These are phyloP conservation scores for Hyphochytrium catenoides DNA, from an alignment of 352 stramenopile species.

Conservation along the genomic window DNA sequence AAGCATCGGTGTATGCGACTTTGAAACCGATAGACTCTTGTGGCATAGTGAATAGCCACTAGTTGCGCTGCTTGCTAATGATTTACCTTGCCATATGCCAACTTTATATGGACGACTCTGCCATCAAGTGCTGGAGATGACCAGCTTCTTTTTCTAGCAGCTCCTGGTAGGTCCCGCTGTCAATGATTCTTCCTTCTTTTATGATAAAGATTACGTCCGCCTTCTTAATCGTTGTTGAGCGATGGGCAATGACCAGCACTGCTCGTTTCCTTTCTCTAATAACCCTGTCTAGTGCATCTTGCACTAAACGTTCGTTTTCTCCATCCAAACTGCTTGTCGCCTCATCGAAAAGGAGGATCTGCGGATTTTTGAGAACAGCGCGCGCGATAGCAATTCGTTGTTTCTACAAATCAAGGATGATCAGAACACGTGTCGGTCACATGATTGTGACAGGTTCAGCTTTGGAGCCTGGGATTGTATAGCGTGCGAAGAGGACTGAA, in stretches of 20 bases:
- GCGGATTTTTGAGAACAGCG: conserved; percentile 73
- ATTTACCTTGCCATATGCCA: too few relatives aligned
- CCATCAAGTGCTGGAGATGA: too few relatives aligned
- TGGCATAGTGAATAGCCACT: too few relatives aligned
- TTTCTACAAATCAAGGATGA: conserved; percentile 71
- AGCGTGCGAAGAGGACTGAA: too few relatives aligned
- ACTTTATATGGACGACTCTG: too few relatives aligned
- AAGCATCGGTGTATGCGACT: too few relatives aligned
- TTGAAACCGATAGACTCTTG: too few relatives aligned
- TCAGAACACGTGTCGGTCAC: conserved; percentile 66
- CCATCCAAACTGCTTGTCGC: conserved; percentile 43
- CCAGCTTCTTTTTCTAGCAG: too few relatives aligned
- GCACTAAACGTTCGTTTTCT: conserved; percentile 42
- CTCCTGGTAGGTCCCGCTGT: conserved; percentile 43
- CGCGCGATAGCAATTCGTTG: conserved; percentile 78
- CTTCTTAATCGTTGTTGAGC: conserved; percentile 54
- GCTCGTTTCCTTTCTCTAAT: too few relatives aligned
- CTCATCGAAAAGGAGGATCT: conserved; percentile 39
- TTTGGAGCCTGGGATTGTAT: too few relatives aligned
- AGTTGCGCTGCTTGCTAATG: too few relatives aligned
- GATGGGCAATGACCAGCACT: conserved; percentile 56
- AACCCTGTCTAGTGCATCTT: conserved; percentile 32
- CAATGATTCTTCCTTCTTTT: conserved; percentile 40
- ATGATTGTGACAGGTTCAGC: too few relatives aligned
- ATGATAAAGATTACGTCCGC: conserved; percentile 52